A percentile compares a stretch with the other conserved stretches of the same genome.
These are phyloP conservation scores for Isatis tinctoria DNA, from an alignment of 345 rosid species.

Conservation along the genomic window DNA sequence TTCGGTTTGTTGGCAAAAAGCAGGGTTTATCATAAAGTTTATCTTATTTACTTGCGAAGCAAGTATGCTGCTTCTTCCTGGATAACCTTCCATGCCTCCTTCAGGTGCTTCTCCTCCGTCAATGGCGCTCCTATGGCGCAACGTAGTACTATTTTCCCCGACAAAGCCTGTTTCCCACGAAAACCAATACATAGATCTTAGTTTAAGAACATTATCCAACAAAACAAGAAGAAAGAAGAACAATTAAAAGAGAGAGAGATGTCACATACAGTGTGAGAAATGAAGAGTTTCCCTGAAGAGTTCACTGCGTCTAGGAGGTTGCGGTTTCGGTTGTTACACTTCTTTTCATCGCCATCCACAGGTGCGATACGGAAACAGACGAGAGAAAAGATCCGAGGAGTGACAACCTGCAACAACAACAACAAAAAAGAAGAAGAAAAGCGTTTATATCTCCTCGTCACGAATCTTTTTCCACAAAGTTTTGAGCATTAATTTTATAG, in stretches of 20 bases:
- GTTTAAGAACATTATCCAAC: background rate
- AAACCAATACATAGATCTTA: background rate
- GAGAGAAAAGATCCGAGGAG: slow-evolving; percentile 67
- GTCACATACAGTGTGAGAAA: slow-evolving; percentile 72
- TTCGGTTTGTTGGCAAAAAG: slow-evolving; percentile 8
- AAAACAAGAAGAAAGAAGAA: background rate
- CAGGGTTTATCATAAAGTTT: background rate
- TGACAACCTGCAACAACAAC: slow-evolving; percentile 47
- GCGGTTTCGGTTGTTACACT: slow-evolving; percentile 51
- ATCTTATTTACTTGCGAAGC: slow-evolving; percentile 23
- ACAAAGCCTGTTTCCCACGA: slow-evolving; percentile 49
- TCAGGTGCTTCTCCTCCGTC: slow-evolving; percentile 82
- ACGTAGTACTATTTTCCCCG: slow-evolving; percentile 55
- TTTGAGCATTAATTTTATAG: background rate
- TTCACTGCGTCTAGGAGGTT: slow-evolving; percentile 70
- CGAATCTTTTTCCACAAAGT: background rate
- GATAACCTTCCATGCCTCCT: slow-evolving; percentile 69
- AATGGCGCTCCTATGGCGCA: slow-evolving; percentile 86
- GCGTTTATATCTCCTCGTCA: background rate
- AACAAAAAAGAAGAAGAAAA: background rate
- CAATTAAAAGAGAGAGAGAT: background rate
- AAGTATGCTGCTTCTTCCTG: slow-evolving; percentile 60
- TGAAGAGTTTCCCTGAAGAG: slow-evolving; percentile 68
- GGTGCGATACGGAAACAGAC: slow-evolving; percentile 72
- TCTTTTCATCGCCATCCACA: slow-evolving; percentile 28